Evolutionary conservation across 495 filamentous ascomycete genomes (phyloP), one percentile per base, ranked within the genome.

Genomic region (Xylaria scruposa): DNA sequence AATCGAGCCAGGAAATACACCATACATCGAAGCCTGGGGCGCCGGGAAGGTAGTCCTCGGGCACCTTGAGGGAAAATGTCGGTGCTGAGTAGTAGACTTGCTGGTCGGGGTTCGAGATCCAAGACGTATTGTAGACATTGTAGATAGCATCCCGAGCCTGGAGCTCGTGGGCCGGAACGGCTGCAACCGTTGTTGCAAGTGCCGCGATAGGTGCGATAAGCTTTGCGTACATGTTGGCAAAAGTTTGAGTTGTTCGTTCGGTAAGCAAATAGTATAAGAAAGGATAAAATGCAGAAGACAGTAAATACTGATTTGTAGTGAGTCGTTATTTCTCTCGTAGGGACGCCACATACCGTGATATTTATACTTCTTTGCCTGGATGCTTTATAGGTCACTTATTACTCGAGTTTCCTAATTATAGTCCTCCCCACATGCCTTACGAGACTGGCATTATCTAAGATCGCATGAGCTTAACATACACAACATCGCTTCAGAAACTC

Each of bases 1-100:
- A 1, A n/a, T 51, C 47, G 1, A 51, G 19, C 47, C 47, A 51
- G n/a, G 47, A 51, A 21, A 51, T 51, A 3, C 47, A 51, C 47
- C 47, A 51, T 15, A 51, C 47, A 3, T 51, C n/a, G 8, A 51
- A 21, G 19, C 19, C 47, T 9, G 47, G 47, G 5, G 47, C 47
- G 47, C 47, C 47, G 6, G 47, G 47, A n/a, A 51, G 47, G 47
- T 51, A 51, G n/a, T 51, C n/a, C n/a, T 51, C 47, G n/a, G 47
- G 47, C 5, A 51, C 19, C 8, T 51, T 51, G n/a, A 51, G 47
- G 7, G 47, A 51, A 51, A 51, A 51, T 7, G 47, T 21, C n/a
- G 47, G 47, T 24, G 47, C 47, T 9, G 47, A n/a, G n/a, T 51
- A 51, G 47, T 21, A 51, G n/a, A 51, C 9, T n/a, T 51, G 47